Percentiles rank a stretch among this genome's conserved stretches.
phyloP scores from a whole-genome alignment of 306 rosid species.

The Cicer pinnatifidum region DNA sequence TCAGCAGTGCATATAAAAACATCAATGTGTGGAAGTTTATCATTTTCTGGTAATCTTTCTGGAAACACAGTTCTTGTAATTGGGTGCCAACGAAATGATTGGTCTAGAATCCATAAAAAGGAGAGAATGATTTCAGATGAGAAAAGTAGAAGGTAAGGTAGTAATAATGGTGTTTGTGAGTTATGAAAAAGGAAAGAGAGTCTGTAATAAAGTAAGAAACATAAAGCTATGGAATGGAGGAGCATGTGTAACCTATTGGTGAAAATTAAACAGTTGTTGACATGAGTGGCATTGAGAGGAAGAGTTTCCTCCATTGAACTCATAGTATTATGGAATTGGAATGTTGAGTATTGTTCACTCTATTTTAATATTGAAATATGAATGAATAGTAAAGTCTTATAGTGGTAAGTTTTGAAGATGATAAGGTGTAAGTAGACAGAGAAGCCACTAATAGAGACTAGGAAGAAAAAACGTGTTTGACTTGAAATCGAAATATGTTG shows the following conservation, averaged over 20 bases:
- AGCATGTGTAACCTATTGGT: conserved; percentile 55
- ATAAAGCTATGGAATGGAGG: conserved; percentile 58
- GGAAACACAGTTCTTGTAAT: conserved; percentile 60
- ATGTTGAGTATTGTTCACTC: no score
- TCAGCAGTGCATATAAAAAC: conserved; percentile 79
- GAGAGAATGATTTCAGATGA: conserved; percentile 66
- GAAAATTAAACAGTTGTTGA: conserved; percentile 49
- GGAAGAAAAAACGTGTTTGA: no score
- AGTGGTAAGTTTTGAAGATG: no score
- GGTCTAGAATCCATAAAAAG: conserved; percentile 64
- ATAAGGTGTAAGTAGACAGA: no score
- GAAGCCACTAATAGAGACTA: no score
- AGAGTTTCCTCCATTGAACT: conserved; percentile 50
- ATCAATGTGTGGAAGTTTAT: conserved; percentile 61
- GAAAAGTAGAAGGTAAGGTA: conserved; percentile 62
- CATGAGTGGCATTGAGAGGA: conserved; percentile 55
- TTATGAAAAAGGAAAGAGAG: conserved; percentile 49
- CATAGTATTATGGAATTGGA: background rate
- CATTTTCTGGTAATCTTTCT: conserved; percentile 60
- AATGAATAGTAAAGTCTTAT: no score
- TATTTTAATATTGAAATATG: no score
- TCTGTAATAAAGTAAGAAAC: conserved; percentile 61
- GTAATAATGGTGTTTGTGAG: conserved; percentile 40
- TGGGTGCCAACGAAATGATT: conserved; percentile 63
- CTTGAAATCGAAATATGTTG: no score